Conservation (phyloP, 2,329 filamentous ascomycete species). For the Aspergillus sp. region DNA sequence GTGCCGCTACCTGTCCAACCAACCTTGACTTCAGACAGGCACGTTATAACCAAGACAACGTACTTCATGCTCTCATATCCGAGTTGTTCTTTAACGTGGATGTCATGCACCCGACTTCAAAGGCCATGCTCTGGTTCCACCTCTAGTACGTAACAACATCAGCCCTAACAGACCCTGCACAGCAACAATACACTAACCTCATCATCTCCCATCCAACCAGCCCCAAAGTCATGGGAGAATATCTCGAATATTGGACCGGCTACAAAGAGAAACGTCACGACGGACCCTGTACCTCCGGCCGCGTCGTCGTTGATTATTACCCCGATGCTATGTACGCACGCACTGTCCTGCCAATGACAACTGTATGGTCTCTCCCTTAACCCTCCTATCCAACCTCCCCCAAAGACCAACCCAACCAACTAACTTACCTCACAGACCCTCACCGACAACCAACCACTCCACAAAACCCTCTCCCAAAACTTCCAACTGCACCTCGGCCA, state of each 20-base stretch:
- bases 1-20: background rate
- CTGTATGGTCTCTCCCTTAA: slow-evolving; percentile 12
- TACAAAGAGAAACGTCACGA: slow-evolving; percentile 26
- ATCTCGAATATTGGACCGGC: slow-evolving; percentile 30
- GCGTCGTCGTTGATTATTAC: slow-evolving; percentile 22
- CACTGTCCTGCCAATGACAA: slow-evolving; percentile 23
- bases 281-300: slow-evolving; percentile 21
- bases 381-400: background rate
- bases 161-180: too few relatives aligned
- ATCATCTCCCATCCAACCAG: slow-evolving; percentile 5
- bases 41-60: slow-evolving; percentile 22
- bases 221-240: slow-evolving; percentile 16
- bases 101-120: slow-evolving; percentile 1
- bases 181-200: background rate
- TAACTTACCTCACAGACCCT: slow-evolving; percentile 8
- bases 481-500: slow-evolving; percentile 32
- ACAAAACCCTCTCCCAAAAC: slow-evolving; percentile 21
- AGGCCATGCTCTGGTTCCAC: too few relatives aligned
- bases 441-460: slow-evolving; percentile 22
- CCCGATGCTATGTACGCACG: slow-evolving; percentile 7
- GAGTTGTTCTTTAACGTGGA: slow-evolving; percentile 23
- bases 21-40: slow-evolving; percentile 12
- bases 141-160: too few relatives aligned
- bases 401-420: background rate
- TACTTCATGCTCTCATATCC: slow-evolving; percentile 28